These are phyloP conservation scores for Euphorbia tirucalli DNA, from an alignment of 345 rosid genomes.

Conservation along the genomic window DNA sequence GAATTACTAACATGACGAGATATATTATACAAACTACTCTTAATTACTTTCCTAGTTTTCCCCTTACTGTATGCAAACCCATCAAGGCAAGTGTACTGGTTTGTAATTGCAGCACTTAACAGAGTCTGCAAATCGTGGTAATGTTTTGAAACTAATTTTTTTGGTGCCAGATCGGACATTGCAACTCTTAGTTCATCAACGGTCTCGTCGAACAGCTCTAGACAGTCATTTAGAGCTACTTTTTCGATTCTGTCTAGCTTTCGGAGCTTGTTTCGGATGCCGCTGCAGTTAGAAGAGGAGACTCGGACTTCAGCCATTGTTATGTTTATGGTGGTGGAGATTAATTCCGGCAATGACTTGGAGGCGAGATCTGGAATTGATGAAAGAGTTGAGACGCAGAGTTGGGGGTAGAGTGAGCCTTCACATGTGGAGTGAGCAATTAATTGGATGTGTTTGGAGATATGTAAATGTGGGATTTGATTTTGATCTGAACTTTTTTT, in stretches of 20 bases:
- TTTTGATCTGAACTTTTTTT: slow-evolving; percentile 11
- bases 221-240: slow-evolving; percentile 61
- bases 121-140: slow-evolving; percentile 57
- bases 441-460: slow-evolving; percentile 30
- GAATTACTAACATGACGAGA: slow-evolving; percentile 66
- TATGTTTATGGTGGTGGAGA: slow-evolving; percentile 48
- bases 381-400: slow-evolving; percentile 58
- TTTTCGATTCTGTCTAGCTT: slow-evolving; percentile 35
- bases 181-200: slow-evolving; percentile 44
- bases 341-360: slow-evolving; percentile 25
- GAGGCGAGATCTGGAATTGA: slow-evolving; percentile 45
- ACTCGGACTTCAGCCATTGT: slow-evolving; percentile 46
- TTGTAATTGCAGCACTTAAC: slow-evolving; percentile 72
- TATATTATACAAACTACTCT: slow-evolving; percentile 47
- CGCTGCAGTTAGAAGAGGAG: slow-evolving; percentile 49
- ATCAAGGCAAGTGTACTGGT: slow-evolving; percentile 89
- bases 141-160: slow-evolving; percentile 26
- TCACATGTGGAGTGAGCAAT: slow-evolving; percentile 40
- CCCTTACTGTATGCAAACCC: slow-evolving; percentile 54
- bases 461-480: slow-evolving; percentile 26
- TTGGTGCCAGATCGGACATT: slow-evolving; percentile 41
- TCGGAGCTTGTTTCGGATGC: slow-evolving; percentile 25
- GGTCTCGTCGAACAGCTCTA: slow-evolving; percentile 54
- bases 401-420: slow-evolving; percentile 55
- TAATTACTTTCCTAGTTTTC: slow-evolving; percentile 36